Percentiles rank a stretch among this genome's conserved stretches.
Conservation (phyloP, 352 stramenopile species). For the Plasmopara viticola region DNA sequence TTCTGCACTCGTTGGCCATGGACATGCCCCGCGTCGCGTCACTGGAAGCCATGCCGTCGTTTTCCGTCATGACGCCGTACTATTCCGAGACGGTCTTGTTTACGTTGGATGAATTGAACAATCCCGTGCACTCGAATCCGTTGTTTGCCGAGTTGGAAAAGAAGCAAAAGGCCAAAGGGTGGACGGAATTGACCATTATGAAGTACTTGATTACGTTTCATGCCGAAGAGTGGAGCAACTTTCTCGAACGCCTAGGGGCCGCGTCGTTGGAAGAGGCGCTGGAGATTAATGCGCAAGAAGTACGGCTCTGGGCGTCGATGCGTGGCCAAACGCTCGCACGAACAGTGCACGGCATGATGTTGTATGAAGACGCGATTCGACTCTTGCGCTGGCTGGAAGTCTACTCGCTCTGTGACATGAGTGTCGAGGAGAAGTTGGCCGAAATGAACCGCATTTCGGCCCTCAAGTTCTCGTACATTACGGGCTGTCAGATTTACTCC, state of each 20-base stretch:
- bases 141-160: conserved; percentile 72
- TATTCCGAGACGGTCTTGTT: conserved; percentile 86
- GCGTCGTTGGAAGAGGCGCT: conserved; percentile 65
- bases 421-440: conserved; percentile 56
- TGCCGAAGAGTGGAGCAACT: conserved; percentile 86
- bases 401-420: conserved; percentile 54
- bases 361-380: conserved; percentile 85
- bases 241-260: conserved; percentile 76
- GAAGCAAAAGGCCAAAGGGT: conserved; percentile 64
- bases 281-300: conserved; percentile 52
- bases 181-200: conserved; percentile 78
- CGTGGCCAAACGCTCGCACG: conserved; percentile 81
- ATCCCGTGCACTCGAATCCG: conserved; percentile 74
- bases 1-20: conserved; percentile 81
- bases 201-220: conserved; percentile 86
- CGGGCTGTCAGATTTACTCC: conserved; percentile 83
- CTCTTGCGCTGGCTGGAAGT: conserved; percentile 81
- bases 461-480: conserved; percentile 88
- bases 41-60: conserved; percentile 81
- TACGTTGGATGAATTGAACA: conserved; percentile 81
- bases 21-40: conserved; percentile 70
- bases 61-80: conserved; percentile 86
- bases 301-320: conserved; percentile 81
- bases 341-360: conserved; percentile 86
- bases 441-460: conserved; percentile 83